Evolutionary conservation across 208 protist genomes (phyloP).

Genomic region (Crithidia sp.): DNA sequence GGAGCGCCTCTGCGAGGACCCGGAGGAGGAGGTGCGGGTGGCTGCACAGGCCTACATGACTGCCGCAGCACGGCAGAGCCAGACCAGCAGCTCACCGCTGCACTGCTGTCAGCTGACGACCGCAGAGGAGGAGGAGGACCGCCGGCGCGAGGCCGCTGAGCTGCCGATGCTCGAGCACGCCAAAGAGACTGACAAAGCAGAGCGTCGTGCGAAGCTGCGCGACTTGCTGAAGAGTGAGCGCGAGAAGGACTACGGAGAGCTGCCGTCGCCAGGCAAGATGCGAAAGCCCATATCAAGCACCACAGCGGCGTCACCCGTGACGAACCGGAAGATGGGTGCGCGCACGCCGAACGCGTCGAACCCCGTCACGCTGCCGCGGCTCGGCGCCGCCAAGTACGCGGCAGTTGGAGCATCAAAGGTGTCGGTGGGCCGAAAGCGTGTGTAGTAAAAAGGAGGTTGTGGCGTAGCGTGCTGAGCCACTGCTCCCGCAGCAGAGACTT

Average conservation of each 20-base stretch:
- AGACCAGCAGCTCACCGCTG: constrained; percentile 13
- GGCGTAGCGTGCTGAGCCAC: no score
- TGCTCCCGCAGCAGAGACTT: no score
- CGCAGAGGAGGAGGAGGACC: constrained; percentile 62
- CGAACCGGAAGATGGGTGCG: not conserved
- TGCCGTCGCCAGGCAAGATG: constrained; percentile 25
- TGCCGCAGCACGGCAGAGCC: constrained; percentile 35
- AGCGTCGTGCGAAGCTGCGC: constrained; percentile 84
- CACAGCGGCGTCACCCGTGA: not conserved
- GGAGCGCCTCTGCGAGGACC: constrained; percentile 76
- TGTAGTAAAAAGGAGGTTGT: not conserved
- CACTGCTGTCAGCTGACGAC: constrained; percentile 15
- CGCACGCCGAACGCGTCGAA: constrained; percentile 5
- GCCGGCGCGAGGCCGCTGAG: constrained; percentile 69
- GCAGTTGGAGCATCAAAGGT: not conserved
- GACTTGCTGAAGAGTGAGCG: constrained; percentile 85
- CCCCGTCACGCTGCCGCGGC: constrained; percentile 6
- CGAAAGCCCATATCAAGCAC: constrained; percentile 8
- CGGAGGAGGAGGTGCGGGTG: constrained; percentile 64
- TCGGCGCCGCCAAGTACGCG: constrained; percentile 1
- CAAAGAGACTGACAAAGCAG: constrained; percentile 90
- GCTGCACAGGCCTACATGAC: constrained; percentile 42
- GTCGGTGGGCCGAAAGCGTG: not conserved
- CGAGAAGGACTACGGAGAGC: constrained; percentile 71
- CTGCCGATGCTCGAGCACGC: constrained; percentile 78